Base-by-base conservation (phyloP, 495 filamentous ascomycete genomes). In the Thermochaetoides thermophila region DNA sequence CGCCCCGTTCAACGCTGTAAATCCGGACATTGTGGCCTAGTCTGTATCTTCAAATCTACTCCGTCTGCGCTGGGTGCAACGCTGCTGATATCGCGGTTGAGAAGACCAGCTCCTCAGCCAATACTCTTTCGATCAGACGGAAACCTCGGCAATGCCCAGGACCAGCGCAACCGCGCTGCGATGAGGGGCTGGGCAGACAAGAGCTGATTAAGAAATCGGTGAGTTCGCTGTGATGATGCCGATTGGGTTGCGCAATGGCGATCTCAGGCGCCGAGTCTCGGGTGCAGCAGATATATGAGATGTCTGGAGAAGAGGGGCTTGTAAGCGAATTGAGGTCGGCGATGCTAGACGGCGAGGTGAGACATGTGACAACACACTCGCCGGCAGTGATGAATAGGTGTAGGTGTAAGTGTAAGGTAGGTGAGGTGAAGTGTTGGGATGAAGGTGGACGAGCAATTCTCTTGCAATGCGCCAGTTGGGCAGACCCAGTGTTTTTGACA, bases 1-100 rank as follows among this genome's bases (percentile, higher is more conserved):
- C 33, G 50, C 55, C 37, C 61, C 63, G 39, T 68, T 68, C 17
- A 66, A 50, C 28, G 63, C 63, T 12, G 56, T 66, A 24, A 68
- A 66, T 14, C 47, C 53, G 19, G 62, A 43, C 62, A 66, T 66
- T 32, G 26, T 18, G n/a, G 12, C 24, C 22, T 19, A 29, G 22
- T 11, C 7, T 3, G 9, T 21, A 3, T 18, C 30, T 10, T 8
- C 15, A 14, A 32, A 4, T 14, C 11, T 14, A 5, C 17, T 10
- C 7, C 19, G 15, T n/a, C n/a, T 4, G n/a, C 13, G 20, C 20
- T 22, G 2, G 17, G 31, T 18, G 26, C 17, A 27, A 31, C 3
- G 31, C 7, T 19, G 30, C 24, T 26, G 24, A 26, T 26, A 24
- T 6, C 22, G n/a, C n/a, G n/a, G n/a, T n/a, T n/a, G n/a, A n/a